Base-by-base conservation (phyloP, 805 yeast species). In the Nakazawaea holstii region DNA sequence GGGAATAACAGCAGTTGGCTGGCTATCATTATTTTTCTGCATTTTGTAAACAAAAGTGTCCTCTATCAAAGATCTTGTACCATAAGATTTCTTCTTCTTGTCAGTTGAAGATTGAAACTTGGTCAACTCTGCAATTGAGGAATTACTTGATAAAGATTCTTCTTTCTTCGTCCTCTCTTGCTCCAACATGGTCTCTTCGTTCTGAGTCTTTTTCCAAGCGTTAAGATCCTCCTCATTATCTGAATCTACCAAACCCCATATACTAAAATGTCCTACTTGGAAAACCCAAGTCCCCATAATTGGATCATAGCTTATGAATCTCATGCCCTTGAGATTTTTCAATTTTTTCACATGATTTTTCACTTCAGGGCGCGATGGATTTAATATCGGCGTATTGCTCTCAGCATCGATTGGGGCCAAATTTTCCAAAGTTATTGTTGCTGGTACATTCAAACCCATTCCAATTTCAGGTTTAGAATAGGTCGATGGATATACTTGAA, bases 231-330 rank as follows among this genome's bases (percentile, higher is more conserved):
- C 77, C 11, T 70, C 82, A 36, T 74, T 80, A 20, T 74, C 80
- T 26, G 83, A 88, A 53, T 82, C 86, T 14, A 84, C 74, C 35
- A 94, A 66, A 6, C 98, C 98, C 97, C 97, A 94, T 6, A 87
- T 79, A 68, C 96, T 89, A 59, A 94, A 94, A 68, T 94, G 99
- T 55, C 85, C 81, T 8, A 91, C 97, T 55, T 73, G 77, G 65
- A 88, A 90, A 1, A 84, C 80, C 89, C 91, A 90, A 4, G 77
- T 65, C 32, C 88, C 87, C 5, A 79, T 77, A 28, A 82, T 72
- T 3, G 90, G 89, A 56, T 86, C 90, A 59, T 83, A 90, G 4
- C 90, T 83, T 11, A 91, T 70, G 59, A 86, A 89, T 52, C 82
- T 82, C 82, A 84, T 88, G 6, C 91, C 96, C 31, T 70, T 73